Evolutionary conservation across 495 filamentous ascomycete species (phyloP).

Genomic region (Polyplosphaeria fusca): DNA sequence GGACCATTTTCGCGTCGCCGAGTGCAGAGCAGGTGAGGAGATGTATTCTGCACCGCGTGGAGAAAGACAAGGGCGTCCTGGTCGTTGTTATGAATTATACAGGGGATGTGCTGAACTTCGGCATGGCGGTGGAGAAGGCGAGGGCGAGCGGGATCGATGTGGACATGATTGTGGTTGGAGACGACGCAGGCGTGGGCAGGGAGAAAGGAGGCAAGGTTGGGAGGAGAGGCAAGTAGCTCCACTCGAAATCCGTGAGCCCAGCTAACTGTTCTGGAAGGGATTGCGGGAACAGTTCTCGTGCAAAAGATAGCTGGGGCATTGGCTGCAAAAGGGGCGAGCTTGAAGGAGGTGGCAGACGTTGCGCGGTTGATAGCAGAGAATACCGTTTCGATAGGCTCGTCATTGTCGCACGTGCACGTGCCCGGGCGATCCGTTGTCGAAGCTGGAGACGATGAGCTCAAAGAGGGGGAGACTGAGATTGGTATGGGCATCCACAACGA

Average conservation of each 20-base stretch:
- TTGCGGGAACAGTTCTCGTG: slow-evolving; percentile 86
- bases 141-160: slow-evolving; percentile 73
- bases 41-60: slow-evolving; percentile 69
- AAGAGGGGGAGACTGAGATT: slow-evolving; percentile 76
- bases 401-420: slow-evolving; percentile 86
- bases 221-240: no score
- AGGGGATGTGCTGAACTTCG: slow-evolving; percentile 87
- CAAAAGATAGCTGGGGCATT: slow-evolving; percentile 86
- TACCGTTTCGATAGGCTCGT: slow-evolving; percentile 80
- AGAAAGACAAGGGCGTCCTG: slow-evolving; percentile 68
- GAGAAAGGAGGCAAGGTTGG: slow-evolving; percentile 84
- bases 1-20: slow-evolving; percentile 90
- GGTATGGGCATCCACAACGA: slow-evolving; percentile 99
- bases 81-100: slow-evolving; percentile 67
- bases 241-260: no score
- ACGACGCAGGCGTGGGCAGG: slow-evolving; percentile 90
- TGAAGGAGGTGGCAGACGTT: slow-evolving; percentile 67
- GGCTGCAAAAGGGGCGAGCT: slow-evolving; percentile 62
- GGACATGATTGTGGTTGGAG: slow-evolving; percentile 93
- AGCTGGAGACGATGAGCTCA: slow-evolving; percentile 55
- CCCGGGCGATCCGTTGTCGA: slow-evolving; percentile 62
- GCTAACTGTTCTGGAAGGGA: no score
- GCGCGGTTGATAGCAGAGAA: slow-evolving; percentile 72
- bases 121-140: slow-evolving; percentile 90
- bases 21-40: slow-evolving; percentile 80